phyloP scores from a whole-genome alignment of 2,329 filamentous ascomycete genomes.

The Colletotrichum magnum region DNA sequence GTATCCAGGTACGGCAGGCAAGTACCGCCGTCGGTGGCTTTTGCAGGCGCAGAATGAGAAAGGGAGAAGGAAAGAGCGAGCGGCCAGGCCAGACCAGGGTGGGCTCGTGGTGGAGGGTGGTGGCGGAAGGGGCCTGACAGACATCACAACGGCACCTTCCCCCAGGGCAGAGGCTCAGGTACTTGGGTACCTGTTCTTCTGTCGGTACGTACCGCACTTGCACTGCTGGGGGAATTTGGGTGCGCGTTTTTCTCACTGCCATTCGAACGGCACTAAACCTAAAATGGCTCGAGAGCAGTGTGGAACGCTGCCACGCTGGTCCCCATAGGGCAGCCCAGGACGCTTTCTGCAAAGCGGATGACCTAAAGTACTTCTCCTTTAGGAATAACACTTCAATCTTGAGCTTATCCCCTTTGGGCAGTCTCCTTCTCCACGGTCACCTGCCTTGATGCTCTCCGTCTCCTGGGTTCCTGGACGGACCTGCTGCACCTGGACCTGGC shows the following conservation, averaged over 20 bases:
- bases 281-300: conserved; percentile 3
- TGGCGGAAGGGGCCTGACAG: conserved; percentile 18
- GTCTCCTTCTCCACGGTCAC: conserved; percentile 19
- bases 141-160: conserved; percentile 8
- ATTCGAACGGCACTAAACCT: conserved; percentile 10
- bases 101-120: conserved; percentile 17
- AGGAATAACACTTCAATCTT: rapidly evolving
- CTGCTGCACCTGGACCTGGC: conserved; percentile 12
- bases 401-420: background rate
- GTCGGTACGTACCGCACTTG: background rate
- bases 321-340: conserved; percentile 23
- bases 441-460: conserved; percentile 28
- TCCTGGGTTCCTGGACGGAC: conserved; percentile 19
- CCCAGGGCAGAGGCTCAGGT: conserved; percentile 8
- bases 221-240: background rate
- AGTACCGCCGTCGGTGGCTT: conserved; percentile 35
- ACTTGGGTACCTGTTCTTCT: background rate
- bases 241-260: conserved; percentile 5
- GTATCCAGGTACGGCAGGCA: conserved; percentile 24
- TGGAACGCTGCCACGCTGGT: conserved; percentile 3
- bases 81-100: conserved; percentile 1
- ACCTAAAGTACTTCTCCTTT: conserved; percentile 10
- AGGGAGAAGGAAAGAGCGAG: conserved; percentile 16
- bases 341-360: conserved; percentile 24
- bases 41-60: conserved; percentile 1